phyloP scores from a whole-genome alignment of 306 rosid genomes.

The Vigna angularis region DNA sequence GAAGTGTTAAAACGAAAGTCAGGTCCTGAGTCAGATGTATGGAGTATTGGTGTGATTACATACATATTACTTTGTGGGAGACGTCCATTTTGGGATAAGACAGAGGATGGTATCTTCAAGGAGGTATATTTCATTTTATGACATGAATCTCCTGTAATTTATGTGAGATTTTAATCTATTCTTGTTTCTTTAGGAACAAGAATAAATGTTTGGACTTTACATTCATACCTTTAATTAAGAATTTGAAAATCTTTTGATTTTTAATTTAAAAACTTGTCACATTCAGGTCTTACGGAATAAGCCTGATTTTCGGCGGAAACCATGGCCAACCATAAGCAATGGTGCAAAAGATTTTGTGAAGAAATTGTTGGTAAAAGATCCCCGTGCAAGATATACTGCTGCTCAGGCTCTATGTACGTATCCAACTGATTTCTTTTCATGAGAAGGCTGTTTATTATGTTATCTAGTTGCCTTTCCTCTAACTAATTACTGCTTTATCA shows the following conservation, averaged over 20 bases:
- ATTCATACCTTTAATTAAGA: background rate
- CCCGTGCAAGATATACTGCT: constrained; percentile 96
- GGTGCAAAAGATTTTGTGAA: constrained; percentile 93
- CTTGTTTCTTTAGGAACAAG: background rate
- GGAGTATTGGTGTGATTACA: constrained; percentile 99
- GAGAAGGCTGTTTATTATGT: constrained; percentile 36
- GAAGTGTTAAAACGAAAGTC: constrained; percentile 97
- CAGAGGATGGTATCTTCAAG: constrained; percentile 99
- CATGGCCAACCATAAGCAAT: constrained; percentile 85
- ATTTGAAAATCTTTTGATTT: constrained; percentile 20
- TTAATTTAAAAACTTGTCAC: constrained; percentile 30
- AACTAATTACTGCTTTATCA: constrained; percentile 16
- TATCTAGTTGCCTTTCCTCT: constrained; percentile 33
- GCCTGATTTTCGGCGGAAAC: constrained; percentile 98
- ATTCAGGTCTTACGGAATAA: constrained; percentile 85
- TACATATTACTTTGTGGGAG: constrained; percentile 97
- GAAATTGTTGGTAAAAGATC: constrained; percentile 96
- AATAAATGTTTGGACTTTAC: constrained; percentile 6
- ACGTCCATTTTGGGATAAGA: constrained; percentile 99
- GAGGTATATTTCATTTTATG: constrained; percentile 69
- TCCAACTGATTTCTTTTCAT: constrained; percentile 37
- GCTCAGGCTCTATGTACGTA: constrained; percentile 98
- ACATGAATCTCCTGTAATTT: constrained; percentile 30
- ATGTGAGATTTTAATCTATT: constrained; percentile 28
- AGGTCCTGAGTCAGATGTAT: constrained; percentile 99